A percentile compares a stretch with the other conserved stretches of the same genome.
Evolutionary conservation across 352 stramenopile genomes (phyloP).

Genomic region (Elongisporangium undulatum): DNA sequence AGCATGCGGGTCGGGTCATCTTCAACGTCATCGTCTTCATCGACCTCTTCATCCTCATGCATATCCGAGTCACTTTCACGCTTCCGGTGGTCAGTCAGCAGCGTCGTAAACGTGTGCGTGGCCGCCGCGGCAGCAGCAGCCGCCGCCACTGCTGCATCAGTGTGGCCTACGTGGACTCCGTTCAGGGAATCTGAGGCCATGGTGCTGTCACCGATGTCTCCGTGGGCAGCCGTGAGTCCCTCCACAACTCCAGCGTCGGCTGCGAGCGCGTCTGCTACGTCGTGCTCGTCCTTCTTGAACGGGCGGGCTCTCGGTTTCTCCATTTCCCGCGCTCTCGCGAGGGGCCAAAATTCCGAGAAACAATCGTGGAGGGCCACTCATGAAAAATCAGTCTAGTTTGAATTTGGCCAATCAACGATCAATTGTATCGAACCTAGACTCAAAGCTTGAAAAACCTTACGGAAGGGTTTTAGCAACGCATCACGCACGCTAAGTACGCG

Average conservation of each 20-base stretch:
- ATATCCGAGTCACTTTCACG: slow-evolving; percentile 49
- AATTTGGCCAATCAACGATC: slow-evolving; percentile 2
- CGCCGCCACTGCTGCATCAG: slow-evolving; percentile 13
- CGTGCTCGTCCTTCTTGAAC: slow-evolving; percentile 12
- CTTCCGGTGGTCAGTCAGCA: slow-evolving; percentile 55
- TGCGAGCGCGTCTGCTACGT: slow-evolving; percentile 1
- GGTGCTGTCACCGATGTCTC: slow-evolving; percentile 1
- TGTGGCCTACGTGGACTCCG: slow-evolving; percentile 5
- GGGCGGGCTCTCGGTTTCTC: slow-evolving; percentile 16
- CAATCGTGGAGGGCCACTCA: neutral
- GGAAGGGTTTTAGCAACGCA: neutral
- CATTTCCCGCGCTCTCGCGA: slow-evolving; percentile 12
- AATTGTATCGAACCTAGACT: neutral
- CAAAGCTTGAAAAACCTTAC: neutral
- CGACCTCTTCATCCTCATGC: slow-evolving; percentile 47
- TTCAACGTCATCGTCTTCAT: slow-evolving; percentile 49
- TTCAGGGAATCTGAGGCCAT: slow-evolving; percentile 1
- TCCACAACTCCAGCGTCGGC: slow-evolving; percentile 4
- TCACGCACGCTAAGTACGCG: neutral
- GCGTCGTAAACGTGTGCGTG: slow-evolving; percentile 35
- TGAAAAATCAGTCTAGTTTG: neutral
- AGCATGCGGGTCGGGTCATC: slow-evolving; percentile 32
- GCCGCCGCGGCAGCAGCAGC: slow-evolving; percentile 7
- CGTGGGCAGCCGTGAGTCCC: slow-evolving; percentile 2
- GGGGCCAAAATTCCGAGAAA: neutral